Conservation (phyloP, 1,284 basidiomycete species). For the Cutaneotrichosporon spelunceum region DNA sequence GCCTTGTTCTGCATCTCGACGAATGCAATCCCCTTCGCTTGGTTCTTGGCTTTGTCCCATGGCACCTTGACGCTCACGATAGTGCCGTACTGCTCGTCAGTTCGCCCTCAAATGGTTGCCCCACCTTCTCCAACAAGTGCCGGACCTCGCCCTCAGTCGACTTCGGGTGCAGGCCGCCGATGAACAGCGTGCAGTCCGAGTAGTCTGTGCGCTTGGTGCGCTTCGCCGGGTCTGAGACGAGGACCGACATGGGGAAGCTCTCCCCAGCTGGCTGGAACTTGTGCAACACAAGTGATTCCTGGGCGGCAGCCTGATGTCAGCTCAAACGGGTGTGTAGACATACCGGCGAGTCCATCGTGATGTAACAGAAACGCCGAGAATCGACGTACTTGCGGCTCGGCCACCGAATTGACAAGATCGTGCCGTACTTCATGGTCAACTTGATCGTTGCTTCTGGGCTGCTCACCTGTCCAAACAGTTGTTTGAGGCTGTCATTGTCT, state of each 20-base stretch:
- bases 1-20: constrained; percentile 66
- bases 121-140: constrained; percentile 78
- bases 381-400: constrained; percentile 94
- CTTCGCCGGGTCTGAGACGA: constrained; percentile 83
- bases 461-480: constrained; percentile 71
- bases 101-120: neutral
- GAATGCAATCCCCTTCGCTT: constrained; percentile 84
- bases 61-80: constrained; percentile 78
- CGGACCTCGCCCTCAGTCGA: constrained; percentile 67
- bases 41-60: constrained; percentile 63
- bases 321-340: constrained; percentile 40
- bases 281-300: constrained; percentile 73
- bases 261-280: constrained; percentile 65
- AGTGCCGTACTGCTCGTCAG: constrained; percentile 63
- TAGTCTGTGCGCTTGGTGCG: constrained; percentile 85
- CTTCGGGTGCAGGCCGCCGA: constrained; percentile 65
- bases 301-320: constrained; percentile 62
- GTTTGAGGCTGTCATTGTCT: constrained; percentile 74
- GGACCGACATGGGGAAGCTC: constrained; percentile 68
- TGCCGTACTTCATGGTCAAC: constrained; percentile 65
- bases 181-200: constrained; percentile 82
- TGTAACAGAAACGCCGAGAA: constrained; percentile 87
- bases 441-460: constrained; percentile 15
- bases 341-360: constrained; percentile 83
- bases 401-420: constrained; percentile 92